phyloP scores from a whole-genome alignment of 2,329 filamentous ascomycete species.

The Aspergillus tubingensis region DNA sequence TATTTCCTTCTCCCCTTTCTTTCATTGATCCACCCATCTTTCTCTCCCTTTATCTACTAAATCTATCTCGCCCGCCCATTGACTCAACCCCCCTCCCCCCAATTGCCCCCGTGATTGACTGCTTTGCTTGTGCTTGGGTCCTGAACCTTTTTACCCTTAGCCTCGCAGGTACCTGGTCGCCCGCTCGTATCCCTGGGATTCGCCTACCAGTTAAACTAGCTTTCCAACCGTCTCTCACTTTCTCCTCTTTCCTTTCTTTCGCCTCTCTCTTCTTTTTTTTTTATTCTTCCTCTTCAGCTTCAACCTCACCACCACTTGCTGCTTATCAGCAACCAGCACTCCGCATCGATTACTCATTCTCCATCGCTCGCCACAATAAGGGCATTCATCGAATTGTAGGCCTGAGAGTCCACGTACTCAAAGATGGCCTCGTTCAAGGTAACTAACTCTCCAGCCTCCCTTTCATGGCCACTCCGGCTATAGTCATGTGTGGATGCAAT shows the following conservation, averaged over 20 bases:
- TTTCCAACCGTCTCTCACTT: slow-evolving; percentile 4
- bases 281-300: not conserved
- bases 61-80: slow-evolving; percentile 12
- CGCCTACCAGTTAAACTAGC: slow-evolving; percentile 8
- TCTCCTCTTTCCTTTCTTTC: slow-evolving; percentile 3
- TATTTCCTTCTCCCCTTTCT: slow-evolving; percentile 11
- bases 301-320: not conserved
- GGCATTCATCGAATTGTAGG: slow-evolving; percentile 33
- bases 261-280: slow-evolving; percentile 1
- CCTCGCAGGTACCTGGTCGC: slow-evolving; percentile 19
- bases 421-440: slow-evolving; percentile 46
- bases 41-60: slow-evolving; percentile 11
- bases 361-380: slow-evolving; percentile 12
- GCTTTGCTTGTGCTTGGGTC: slow-evolving; percentile 1
- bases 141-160: slow-evolving; percentile 13
- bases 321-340: slow-evolving; percentile 2
- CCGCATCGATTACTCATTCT: slow-evolving; percentile 10
- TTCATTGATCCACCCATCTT: slow-evolving; percentile 9
- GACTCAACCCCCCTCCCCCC: slow-evolving; percentile 6
- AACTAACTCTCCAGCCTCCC: slow-evolving; percentile 24
- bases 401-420: slow-evolving; percentile 32
- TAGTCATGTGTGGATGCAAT: not conserved
- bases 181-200: slow-evolving; percentile 9
- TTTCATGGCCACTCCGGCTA: not conserved
- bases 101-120: not conserved